phyloP scores from a whole-genome alignment of 305 asterid species.

The Caryopteris hybrid region DNA sequence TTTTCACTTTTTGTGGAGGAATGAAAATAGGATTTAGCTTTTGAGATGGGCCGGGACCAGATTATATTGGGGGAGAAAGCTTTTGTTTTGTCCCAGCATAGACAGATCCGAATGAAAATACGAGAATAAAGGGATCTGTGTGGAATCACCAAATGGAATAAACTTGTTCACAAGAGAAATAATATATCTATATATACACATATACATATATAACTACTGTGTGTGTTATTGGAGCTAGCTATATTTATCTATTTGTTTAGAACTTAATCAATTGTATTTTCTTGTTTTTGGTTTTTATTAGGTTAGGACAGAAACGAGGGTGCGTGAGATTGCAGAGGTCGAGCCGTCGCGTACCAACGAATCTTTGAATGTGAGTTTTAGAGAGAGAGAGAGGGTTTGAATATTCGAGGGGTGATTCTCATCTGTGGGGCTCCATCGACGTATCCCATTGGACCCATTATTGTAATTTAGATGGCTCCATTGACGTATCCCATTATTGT shows the following conservation, averaged over 20 bases:
- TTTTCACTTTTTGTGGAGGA: not conserved
- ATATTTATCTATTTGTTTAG: too few relatives aligned
- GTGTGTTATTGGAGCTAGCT: too few relatives aligned
- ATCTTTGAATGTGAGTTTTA: conserved; percentile 36
- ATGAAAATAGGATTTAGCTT: not conserved
- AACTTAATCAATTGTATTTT: not conserved
- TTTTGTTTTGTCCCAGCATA: conserved; percentile 36
- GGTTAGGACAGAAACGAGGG: conserved; percentile 26
- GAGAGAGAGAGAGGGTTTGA: conserved; percentile 19
- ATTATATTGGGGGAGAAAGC: conserved; percentile 19
- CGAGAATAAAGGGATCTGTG: conserved; percentile 63
- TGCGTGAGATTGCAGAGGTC: conserved; percentile 56
- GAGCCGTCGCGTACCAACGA: conserved; percentile 86
- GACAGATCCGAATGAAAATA: conserved; percentile 45
- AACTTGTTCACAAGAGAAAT: conserved; percentile 35
- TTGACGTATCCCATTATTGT: too few relatives aligned
- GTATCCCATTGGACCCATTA: not conserved
- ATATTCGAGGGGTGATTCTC: conserved; percentile 36
- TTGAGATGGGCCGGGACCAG: conserved; percentile 18
- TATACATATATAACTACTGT: not conserved
- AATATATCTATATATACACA: not conserved
- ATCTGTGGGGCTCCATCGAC: conserved; percentile 17
- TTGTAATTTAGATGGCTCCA: too few relatives aligned
- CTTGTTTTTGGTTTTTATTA: not conserved
- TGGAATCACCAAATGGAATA: conserved; percentile 60